Evolutionary conservation across 768 basidiomycete species (phyloP).

Genomic region (Floccularia luteovirens): DNA sequence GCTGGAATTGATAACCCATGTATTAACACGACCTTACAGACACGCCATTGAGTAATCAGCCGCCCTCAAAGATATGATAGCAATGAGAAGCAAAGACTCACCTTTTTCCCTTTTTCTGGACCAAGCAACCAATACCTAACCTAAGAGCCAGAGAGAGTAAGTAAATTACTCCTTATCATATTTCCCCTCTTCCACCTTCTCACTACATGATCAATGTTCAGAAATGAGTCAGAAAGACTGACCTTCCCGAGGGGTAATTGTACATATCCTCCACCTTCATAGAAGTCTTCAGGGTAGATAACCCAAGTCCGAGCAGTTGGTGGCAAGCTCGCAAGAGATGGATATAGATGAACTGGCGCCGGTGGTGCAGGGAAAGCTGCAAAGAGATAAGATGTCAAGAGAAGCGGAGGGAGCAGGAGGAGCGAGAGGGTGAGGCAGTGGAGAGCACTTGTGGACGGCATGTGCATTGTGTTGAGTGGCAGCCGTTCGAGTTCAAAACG

Average conservation of each 20-base stretch:
- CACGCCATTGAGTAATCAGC: background rate
- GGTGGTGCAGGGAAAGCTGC: conserved; percentile 61
- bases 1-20: conserved; percentile 75
- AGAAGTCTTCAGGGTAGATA: conserved; percentile 70
- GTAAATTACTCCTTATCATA: conserved; percentile 1
- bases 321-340: conserved; percentile 57
- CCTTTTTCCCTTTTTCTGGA: conserved; percentile 60
- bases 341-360: conserved; percentile 36
- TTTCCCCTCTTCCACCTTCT: no score
- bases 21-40: conserved; percentile 58
- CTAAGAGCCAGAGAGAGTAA: conserved; percentile 26
- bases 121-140: conserved; percentile 75
- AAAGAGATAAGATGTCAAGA: conserved; percentile 54
- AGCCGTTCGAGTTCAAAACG: no score
- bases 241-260: conserved; percentile 60
- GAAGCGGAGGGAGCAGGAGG: conserved; percentile 51
- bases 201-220: no score
- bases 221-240: conserved; percentile 12
- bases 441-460: conserved; percentile 26
- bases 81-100: conserved; percentile 17
- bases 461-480: conserved; percentile 9
- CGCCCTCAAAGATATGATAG: background rate
- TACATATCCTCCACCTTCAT: conserved; percentile 56
- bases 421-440: conserved; percentile 47
- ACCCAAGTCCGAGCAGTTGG: conserved; percentile 48